These are phyloP conservation scores for Lanmaoa pseudosensibilis DNA, from an alignment of 768 basidiomycete species.

Conservation along the genomic window DNA sequence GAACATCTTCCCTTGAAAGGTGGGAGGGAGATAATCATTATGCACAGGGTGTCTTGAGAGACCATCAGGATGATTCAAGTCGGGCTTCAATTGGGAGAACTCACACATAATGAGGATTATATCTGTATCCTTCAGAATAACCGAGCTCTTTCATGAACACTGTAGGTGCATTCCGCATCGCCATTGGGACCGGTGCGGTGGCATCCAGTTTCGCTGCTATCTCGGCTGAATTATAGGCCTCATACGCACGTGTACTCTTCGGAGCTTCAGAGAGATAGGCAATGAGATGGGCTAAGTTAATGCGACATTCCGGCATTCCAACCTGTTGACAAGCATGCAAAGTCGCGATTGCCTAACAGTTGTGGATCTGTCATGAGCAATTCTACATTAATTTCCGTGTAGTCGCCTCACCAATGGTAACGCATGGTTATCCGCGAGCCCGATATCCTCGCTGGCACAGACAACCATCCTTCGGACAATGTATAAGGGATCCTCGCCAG, in stretches of 20 bases:
- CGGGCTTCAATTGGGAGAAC: conserved; percentile 15
- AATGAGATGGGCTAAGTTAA: conserved; percentile 75
- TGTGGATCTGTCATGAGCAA: not conserved
- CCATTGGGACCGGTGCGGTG: conserved; percentile 63
- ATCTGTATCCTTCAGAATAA: conserved; percentile 63
- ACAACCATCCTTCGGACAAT: conserved; percentile 74
- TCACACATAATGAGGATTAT: conserved; percentile 59
- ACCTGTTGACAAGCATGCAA: conserved; percentile 65
- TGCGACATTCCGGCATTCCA: conserved; percentile 83
- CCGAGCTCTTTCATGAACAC: conserved; percentile 65
- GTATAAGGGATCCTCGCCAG: conserved; percentile 80
- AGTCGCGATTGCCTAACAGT: conserved; percentile 54
- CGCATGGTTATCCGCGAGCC: conserved; percentile 75
- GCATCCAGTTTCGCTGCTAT: conserved; percentile 53
- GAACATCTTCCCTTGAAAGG: conserved; percentile 45
- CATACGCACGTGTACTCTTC: conserved; percentile 79
- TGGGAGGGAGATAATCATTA: conserved; percentile 59
- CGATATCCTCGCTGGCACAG: conserved; percentile 85
- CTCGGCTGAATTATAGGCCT: conserved; percentile 72
- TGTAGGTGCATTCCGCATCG: conserved; percentile 79
- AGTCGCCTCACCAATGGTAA: conserved; percentile 58
- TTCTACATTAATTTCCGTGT: conserved; percentile 8
- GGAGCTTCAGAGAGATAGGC: conserved; percentile 80
- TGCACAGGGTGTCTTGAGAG: conserved; percentile 58
- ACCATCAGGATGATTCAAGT: not conserved